These are phyloP conservation scores for Cercospora sp. DNA, from an alignment of 2,329 filamentous ascomycete species.

Conservation along the genomic window DNA sequence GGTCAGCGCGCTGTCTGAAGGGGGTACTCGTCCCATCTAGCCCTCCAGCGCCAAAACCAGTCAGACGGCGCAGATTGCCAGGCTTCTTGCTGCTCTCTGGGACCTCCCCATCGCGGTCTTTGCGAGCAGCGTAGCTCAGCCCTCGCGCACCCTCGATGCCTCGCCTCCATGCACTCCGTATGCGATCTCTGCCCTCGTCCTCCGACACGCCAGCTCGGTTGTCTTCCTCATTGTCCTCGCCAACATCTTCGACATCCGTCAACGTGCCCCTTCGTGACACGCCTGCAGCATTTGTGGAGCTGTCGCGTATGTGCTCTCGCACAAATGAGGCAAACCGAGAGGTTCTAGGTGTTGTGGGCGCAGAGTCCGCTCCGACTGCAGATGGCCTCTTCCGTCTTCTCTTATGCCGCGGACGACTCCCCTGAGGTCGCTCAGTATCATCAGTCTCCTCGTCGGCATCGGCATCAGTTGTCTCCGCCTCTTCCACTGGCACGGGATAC, in stretches of 20 bases:
- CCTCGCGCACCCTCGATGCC: conserved; percentile 51
- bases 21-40: conserved; percentile 38
- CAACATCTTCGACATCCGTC: conserved; percentile 36
- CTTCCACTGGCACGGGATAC: conserved; percentile 33
- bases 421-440: conserved; percentile 46
- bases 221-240: conserved; percentile 40
- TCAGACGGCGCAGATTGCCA: conserved; percentile 50
- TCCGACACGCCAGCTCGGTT: conserved; percentile 52
- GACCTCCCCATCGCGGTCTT: conserved; percentile 35
- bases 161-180: conserved; percentile 50
- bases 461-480: conserved; percentile 53
- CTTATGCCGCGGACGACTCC: conserved; percentile 61
- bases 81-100: conserved; percentile 43
- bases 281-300: conserved; percentile 61
- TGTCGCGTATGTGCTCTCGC: conserved; percentile 47
- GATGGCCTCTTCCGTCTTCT: conserved; percentile 62
- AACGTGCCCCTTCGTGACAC: conserved; percentile 56
- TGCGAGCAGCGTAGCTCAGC: conserved; percentile 46
- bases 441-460: conserved; percentile 47
- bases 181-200: conserved; percentile 52
- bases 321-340: conserved; percentile 54
- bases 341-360: conserved; percentile 65
- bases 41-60: conserved; percentile 45
- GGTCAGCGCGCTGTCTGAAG: conserved; percentile 48
- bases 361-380: conserved; percentile 59